Conservation (phyloP, 2,329 filamentous ascomycete species). For the Colletotrichum neosansevieriae region DNA sequence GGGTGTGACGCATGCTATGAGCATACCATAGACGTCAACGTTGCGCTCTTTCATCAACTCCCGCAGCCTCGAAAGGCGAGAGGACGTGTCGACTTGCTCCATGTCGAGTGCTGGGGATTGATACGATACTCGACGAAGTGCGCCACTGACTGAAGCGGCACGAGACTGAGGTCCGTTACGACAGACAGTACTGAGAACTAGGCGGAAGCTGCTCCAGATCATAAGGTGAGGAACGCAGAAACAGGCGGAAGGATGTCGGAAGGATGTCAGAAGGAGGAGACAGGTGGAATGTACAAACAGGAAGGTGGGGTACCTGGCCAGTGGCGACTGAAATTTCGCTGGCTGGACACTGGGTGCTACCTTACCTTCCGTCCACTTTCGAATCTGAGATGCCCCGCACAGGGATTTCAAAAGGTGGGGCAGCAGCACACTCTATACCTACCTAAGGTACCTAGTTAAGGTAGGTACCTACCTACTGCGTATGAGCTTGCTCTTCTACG, state of each 20-base stretch:
- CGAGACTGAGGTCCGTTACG: neutral
- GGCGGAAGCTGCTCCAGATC: conserved; percentile 20
- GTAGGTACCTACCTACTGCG: too few relatives aligned
- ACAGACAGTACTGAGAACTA: neutral
- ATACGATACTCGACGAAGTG: conserved; percentile 12
- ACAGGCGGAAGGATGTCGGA: neutral
- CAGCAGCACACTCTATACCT: too few relatives aligned
- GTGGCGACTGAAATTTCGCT: too few relatives aligned
- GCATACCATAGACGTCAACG: conserved; percentile 89
- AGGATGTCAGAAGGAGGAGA: neutral
- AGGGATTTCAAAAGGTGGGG: too few relatives aligned
- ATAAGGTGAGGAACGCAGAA: conserved; percentile 5
- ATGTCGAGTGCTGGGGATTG: conserved; percentile 60
- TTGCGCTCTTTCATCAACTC: conserved; percentile 88
- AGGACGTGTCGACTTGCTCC: conserved; percentile 83
- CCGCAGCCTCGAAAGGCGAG: conserved; percentile 81
- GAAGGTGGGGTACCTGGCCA: too few relatives aligned
- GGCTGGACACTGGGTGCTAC: too few relatives aligned
- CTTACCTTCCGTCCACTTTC: too few relatives aligned
- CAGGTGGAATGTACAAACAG: neutral
- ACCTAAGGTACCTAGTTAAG: too few relatives aligned
- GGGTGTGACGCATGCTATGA: too few relatives aligned
- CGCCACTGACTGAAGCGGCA: conserved; percentile 5
- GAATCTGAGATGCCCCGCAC: too few relatives aligned
- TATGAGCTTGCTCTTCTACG: too few relatives aligned